A percentile compares a stretch with the other conserved stretches of the same genome.
Conservation (phyloP, 2,329 filamentous ascomycete genomes). For the Xenosphaeropsis pyriputrescens region DNA sequence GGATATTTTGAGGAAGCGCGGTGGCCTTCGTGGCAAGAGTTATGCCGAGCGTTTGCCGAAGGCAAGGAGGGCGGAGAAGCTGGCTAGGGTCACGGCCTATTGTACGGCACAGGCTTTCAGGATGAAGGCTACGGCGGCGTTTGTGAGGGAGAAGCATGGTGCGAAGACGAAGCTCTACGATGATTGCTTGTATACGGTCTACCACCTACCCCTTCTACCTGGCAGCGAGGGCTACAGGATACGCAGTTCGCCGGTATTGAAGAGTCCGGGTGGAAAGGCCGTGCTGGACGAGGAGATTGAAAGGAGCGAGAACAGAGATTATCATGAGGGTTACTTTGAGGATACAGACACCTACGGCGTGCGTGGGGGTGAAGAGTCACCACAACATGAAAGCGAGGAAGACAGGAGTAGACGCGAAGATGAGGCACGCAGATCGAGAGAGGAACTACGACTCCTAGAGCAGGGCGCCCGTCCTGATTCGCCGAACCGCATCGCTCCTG, state of each 20-base stretch:
- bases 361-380: slow-evolving; percentile 25
- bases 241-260: slow-evolving; percentile 79
- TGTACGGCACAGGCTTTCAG: slow-evolving; percentile 93
- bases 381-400: slow-evolving; percentile 24
- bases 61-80: slow-evolving; percentile 68
- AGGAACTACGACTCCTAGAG: slow-evolving; percentile 18
- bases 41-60: slow-evolving; percentile 92
- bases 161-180: slow-evolving; percentile 95
- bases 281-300: slow-evolving; percentile 93
- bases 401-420: slow-evolving; percentile 14
- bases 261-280: slow-evolving; percentile 85
- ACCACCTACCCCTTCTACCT: slow-evolving; percentile 77
- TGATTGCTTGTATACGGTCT: slow-evolving; percentile 91
- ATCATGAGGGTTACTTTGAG: slow-evolving; percentile 83
- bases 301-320: slow-evolving; percentile 74
- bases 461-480: slow-evolving; percentile 28
- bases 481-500: slow-evolving; percentile 46
- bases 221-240: slow-evolving; percentile 79
- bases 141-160: slow-evolving; percentile 74
- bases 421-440: slow-evolving; percentile 18
- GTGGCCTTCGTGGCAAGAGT: slow-evolving; percentile 59
- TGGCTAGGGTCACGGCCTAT: slow-evolving; percentile 86
- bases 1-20: slow-evolving; percentile 46
- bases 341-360: slow-evolving; percentile 46
- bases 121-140: slow-evolving; percentile 74